Percentiles rank a stretch among this genome's conserved stretches.
These are phyloP conservation scores for Pyrus hybrid DNA, from an alignment of 331 rosid genomes.

Conservation along the genomic window DNA sequence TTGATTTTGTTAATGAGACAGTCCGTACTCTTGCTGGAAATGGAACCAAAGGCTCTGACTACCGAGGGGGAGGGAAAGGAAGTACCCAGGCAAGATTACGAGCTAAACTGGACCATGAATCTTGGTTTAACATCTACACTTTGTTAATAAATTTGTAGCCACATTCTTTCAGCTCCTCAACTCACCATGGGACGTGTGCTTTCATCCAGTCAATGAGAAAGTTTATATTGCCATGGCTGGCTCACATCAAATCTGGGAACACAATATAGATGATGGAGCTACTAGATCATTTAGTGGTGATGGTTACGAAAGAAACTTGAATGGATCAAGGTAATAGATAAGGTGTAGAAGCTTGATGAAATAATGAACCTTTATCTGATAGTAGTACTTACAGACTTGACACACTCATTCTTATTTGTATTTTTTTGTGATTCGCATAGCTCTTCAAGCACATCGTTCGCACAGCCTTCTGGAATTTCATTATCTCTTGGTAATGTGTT, in stretches of 20 bases:
- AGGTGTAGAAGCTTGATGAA: background rate
- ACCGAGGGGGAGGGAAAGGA: constrained; percentile 75
- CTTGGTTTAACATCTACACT: background rate
- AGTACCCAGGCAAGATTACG: constrained; percentile 56
- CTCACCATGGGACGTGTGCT: constrained; percentile 99
- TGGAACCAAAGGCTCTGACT: constrained; percentile 96
- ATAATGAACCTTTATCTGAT: background rate
- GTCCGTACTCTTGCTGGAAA: constrained; percentile 90
- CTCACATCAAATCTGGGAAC: constrained; percentile 96
- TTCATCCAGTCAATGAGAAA: constrained; percentile 65
- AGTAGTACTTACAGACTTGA: constrained; percentile 16
- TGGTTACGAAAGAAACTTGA: constrained; percentile 90
- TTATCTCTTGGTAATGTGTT: constrained; percentile 68
- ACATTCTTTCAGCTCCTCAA: constrained; percentile 70
- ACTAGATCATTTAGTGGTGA: constrained; percentile 81
- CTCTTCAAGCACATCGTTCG: constrained; percentile 73
- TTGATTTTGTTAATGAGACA: constrained; percentile 77
- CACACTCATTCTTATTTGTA: background rate
- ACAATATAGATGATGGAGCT: constrained; percentile 48
- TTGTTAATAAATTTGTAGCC: background rate
- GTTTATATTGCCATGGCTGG: constrained; percentile 97
- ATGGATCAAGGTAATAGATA: constrained; percentile 69
- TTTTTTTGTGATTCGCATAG: constrained; percentile 34
- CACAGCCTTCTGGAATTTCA: constrained; percentile 96
- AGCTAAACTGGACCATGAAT: background rate